Conservation (phyloP, 108 stramenopile species). For the Aurantiochytrium sp. region DNA sequence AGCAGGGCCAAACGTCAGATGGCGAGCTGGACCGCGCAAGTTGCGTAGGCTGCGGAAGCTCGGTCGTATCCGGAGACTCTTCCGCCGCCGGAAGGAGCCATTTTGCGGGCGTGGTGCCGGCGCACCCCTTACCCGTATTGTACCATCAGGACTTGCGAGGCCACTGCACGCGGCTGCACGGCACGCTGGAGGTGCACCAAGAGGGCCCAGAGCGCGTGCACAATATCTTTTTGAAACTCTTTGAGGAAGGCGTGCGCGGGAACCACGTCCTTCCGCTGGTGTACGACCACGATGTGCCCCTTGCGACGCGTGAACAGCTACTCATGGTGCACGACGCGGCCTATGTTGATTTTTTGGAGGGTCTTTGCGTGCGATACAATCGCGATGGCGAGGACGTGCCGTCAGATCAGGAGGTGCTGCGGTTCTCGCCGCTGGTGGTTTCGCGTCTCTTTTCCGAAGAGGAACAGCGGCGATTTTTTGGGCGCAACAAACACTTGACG, state of each 20-base stretch:
- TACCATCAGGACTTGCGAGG: neutral
- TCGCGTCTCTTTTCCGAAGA: neutral
- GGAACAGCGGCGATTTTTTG: constrained; percentile 32
- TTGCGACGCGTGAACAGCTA: neutral
- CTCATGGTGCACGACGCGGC: neutral
- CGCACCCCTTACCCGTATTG: neutral
- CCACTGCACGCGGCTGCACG: neutral
- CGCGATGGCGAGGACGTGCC: neutral
- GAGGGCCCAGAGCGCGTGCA: neutral
- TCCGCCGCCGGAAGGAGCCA: neutral
- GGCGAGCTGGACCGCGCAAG: neutral
- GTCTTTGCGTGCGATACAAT: neutral
- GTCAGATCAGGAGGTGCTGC: neutral
- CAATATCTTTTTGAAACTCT: neutral
- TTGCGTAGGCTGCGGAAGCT: neutral
- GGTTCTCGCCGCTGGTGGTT: neutral
- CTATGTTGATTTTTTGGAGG: neutral
- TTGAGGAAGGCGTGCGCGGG: neutral
- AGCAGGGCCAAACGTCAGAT: neutral
- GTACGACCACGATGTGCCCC: neutral
- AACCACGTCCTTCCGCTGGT: neutral
- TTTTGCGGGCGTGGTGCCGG: neutral
- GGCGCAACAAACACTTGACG: constrained; percentile 17
- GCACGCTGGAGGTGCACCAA: neutral
- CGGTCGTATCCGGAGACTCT: neutral